phyloP scores from a whole-genome alignment of 2,329 filamentous ascomycete species.

The Verticillium tricorpus region DNA sequence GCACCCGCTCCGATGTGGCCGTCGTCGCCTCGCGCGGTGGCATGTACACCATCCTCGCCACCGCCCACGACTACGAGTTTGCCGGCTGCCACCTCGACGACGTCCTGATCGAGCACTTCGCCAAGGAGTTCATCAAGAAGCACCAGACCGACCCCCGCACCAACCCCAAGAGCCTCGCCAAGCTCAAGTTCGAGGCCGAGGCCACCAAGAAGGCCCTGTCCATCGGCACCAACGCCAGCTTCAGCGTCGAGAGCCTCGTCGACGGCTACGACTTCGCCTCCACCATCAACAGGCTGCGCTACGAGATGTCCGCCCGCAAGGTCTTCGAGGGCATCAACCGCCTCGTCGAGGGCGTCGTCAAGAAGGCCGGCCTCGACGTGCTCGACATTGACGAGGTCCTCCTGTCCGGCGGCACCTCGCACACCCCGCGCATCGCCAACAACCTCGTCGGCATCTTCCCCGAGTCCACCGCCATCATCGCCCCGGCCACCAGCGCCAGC shows the following conservation, averaged over 20 bases:
- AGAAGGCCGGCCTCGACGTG: constrained; percentile 89
- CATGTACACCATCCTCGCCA: constrained; percentile 93
- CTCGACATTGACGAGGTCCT: constrained; percentile 95
- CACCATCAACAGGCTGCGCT: constrained; percentile 89
- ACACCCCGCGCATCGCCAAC: constrained; percentile 87
- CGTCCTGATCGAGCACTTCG: constrained; percentile 90
- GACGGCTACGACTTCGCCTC: constrained; percentile 88
- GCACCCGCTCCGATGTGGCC: constrained; percentile 85
- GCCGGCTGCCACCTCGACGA: constrained; percentile 83
- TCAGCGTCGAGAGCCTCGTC: constrained; percentile 87
- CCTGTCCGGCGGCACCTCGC: constrained; percentile 83
- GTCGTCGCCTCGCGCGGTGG: constrained; percentile 88
- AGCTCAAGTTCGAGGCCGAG: constrained; percentile 89
- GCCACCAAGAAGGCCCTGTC: constrained; percentile 88
- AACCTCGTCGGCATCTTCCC: constrained; percentile 80
- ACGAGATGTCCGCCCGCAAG: constrained; percentile 83
- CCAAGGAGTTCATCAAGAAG: constrained; percentile 99
- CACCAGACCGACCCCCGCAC: constrained; percentile 82
- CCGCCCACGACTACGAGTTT: constrained; percentile 92
- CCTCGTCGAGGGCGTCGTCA: constrained; percentile 76
- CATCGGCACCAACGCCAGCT: constrained; percentile 80
- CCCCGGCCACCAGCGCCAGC: constrained; percentile 70
- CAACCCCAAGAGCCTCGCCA: constrained; percentile 78
- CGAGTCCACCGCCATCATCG: constrained; percentile 69
- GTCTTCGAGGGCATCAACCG: constrained; percentile 85